These are phyloP conservation scores for Amanita inopinata DNA, from an alignment of 768 basidiomycete genomes.

Conservation along the genomic window DNA sequence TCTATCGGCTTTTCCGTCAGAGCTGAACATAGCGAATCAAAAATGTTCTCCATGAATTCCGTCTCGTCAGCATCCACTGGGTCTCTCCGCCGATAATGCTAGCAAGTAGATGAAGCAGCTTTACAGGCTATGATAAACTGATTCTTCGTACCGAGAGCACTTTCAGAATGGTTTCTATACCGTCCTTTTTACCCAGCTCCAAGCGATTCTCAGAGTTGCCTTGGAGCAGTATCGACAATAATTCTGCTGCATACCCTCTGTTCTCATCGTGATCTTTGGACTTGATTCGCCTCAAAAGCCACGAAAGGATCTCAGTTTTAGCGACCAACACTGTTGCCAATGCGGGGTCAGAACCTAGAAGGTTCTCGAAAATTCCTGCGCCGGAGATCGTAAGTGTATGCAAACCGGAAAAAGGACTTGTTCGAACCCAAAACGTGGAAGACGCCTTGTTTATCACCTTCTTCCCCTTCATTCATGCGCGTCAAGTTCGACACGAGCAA, in stretches of 20 bases:
- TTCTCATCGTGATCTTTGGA: constrained; percentile 78
- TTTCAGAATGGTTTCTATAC: constrained; percentile 68
- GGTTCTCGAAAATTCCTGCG: constrained; percentile 85
- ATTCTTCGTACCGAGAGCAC: constrained; percentile 76
- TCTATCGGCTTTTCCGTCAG: constrained; percentile 76
- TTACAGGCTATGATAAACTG: neutral
- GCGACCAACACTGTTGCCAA: constrained; percentile 60
- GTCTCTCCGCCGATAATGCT: constrained; percentile 86
- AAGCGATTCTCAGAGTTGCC: constrained; percentile 59
- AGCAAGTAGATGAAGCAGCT: constrained; percentile 7
- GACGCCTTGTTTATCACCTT: constrained; percentile 84
- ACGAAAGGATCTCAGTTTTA: constrained; percentile 67
- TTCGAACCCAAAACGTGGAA: constrained; percentile 80
- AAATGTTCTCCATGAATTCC: constrained; percentile 98
- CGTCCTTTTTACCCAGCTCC: constrained; percentile 60
- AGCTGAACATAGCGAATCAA: constrained; percentile 82
- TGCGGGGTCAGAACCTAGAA: constrained; percentile 76
- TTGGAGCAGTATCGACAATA: constrained; percentile 87
- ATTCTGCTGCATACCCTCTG: constrained; percentile 85
- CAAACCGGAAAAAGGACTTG: neutral
- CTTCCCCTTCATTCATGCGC: constrained; percentile 85
- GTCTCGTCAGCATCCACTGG: constrained; percentile 82
- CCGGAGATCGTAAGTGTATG: neutral
- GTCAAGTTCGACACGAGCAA: constrained; percentile 82
- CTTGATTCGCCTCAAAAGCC: constrained; percentile 72